Base-by-base conservation (phyloP, 2,329 filamentous ascomycete genomes). In the Clathrospora elynae region DNA sequence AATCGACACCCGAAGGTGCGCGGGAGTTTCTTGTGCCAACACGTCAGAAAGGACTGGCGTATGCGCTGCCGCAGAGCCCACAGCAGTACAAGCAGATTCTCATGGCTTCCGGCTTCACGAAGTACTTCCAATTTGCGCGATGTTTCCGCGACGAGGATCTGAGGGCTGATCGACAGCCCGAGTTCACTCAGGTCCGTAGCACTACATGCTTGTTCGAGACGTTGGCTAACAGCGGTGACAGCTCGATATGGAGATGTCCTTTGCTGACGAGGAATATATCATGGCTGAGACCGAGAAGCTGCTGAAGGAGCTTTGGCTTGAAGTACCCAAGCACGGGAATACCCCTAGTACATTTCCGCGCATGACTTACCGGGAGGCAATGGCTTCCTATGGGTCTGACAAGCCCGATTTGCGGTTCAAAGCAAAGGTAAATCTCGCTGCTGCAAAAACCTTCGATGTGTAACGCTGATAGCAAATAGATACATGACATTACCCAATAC, bases 31-130 rank as follows among this genome's bases (percentile, higher is more conserved):
- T 99, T 5, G 92, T 99, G 4, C 93, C 93, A 0, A 95, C 91
- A 1, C 79, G 93, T 18, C 81, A 79, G 23, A 78, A 78, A 1
- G 90, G 89, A 0, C 75, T 84, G 47, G 90, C 89, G 3, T 99
- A 97, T 69, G 93, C 93, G 6, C 75, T 99, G 13, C 91, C 91
- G 0, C 95, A 99, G 68, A 97, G 92, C 54, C 93, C 93, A 0
- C 93, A 99, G 68, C 93, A 99, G 69, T 99, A 97, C 67, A 99
- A 99, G 73, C 93, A 99, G 73, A 88, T 96, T 2, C 79, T 99
- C 28, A 97, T 99, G 90, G 88, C 90, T 0, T 87, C 88, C 48
- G 92, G 92, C 0, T 80, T 96, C 8, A 74, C 78, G 1, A 82
- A 80, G 26, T 99, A 99, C 67, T 95, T 86, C 70, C 93, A 99